Percentiles rank a stretch among this genome's conserved stretches.
These are phyloP conservation scores for Pichia ethanolica DNA, from an alignment of 805 yeast species.

Conservation along the genomic window DNA sequence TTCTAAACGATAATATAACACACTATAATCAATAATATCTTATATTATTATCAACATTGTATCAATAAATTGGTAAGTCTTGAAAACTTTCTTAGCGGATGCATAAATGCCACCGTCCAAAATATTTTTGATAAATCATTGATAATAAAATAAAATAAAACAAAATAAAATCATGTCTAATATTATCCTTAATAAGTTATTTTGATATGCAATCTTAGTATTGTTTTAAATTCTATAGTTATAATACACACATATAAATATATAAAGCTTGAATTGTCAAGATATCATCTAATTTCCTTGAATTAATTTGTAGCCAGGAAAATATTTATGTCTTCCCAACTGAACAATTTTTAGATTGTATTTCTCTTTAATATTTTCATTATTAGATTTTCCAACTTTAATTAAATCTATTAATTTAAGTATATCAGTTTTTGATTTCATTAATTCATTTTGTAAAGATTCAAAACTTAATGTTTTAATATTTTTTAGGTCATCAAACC, in stretches of 20 bases:
- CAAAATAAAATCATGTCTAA: neutral
- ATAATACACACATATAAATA: too few species aligned
- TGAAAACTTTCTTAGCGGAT: slow-evolving; percentile 48
- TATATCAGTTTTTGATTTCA: slow-evolving; percentile 4
- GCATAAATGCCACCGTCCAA: slow-evolving; percentile 51
- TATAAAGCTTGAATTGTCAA: too few species aligned
- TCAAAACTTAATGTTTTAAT: neutral
- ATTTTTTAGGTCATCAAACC: slow-evolving; percentile 5
- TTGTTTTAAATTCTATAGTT: too few species aligned
- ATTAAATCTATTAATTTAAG: neutral
- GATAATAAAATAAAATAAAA: neutral
- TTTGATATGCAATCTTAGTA: too few species aligned
- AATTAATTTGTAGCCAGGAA: slow-evolving; percentile 32
- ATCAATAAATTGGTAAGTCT: slow-evolving; percentile 38
- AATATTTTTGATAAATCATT: slow-evolving; percentile 7
- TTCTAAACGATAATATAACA: too few species aligned
- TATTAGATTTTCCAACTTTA: neutral
- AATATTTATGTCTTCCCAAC: slow-evolving; percentile 37
- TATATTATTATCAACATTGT: too few species aligned
- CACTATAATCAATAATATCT: too few species aligned
- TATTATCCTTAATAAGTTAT: too few species aligned
- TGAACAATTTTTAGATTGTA: slow-evolving; percentile 23
- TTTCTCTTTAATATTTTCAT: neutral
- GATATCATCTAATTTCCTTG: neutral
- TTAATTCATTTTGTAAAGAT: slow-evolving; percentile 5